phyloP scores from a whole-genome alignment of 345 rosid genomes.

The Ceriops decandra region DNA sequence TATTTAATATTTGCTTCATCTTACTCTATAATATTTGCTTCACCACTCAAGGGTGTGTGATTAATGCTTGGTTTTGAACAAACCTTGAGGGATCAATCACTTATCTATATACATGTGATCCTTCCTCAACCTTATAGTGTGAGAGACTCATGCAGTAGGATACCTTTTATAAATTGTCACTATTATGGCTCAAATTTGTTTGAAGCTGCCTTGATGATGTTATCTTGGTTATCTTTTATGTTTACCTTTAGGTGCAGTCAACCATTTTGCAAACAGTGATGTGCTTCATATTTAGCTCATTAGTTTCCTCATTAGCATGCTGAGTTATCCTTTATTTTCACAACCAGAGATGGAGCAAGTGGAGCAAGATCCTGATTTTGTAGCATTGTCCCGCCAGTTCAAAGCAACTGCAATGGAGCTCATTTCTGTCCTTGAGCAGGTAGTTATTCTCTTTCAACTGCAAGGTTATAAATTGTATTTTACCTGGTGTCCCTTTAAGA shows the following conservation, averaged over 20 bases:
- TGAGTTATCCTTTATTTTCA: constrained; percentile 24
- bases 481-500: background rate
- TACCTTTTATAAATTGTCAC: too few relatives aligned
- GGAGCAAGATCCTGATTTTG: constrained; percentile 87
- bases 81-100: background rate
- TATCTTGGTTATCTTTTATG: too few relatives aligned
- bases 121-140: too few relatives aligned
- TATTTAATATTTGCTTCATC: background rate
- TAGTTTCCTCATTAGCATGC: constrained; percentile 3
- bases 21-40: too few relatives aligned
- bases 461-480: background rate
- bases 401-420: constrained; percentile 96
- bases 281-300: background rate
- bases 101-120: too few relatives aligned
- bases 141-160: too few relatives aligned
- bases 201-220: too few relatives aligned
- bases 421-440: constrained; percentile 97
- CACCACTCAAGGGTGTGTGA: too few relatives aligned
- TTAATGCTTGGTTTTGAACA: background rate
- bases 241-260: too few relatives aligned
- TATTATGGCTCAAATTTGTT: too few relatives aligned
- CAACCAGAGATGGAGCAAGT: constrained; percentile 84
- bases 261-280: too few relatives aligned
- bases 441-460: constrained; percentile 14
- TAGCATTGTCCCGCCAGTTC: constrained; percentile 82